Evolutionary conservation across 1,284 basidiomycete species (phyloP), one percentile per base, ranked within the genome.

Genomic region (Calocybe gambosa): DNA sequence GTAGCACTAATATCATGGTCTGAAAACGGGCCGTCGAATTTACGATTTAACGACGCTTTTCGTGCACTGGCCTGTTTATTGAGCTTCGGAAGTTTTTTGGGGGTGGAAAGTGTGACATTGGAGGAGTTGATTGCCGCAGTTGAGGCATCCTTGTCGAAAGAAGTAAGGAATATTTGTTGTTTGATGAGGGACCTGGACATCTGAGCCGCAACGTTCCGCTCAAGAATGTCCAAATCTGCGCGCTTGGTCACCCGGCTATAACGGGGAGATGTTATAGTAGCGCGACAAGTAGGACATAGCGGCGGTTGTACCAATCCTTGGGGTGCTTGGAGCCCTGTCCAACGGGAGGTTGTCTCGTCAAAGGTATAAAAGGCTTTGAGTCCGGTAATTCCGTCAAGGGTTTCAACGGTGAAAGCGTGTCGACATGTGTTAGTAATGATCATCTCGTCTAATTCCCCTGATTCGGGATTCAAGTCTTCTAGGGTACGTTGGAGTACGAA

Each of bases 331-430:
- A 75, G 61, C 0, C 65, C 68, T 6, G 58, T 31, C 72, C 75
- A 84, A 16, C 49, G 59, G 0, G 68, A 71, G 9, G 63, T 45
- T 0, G 31, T 41, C 6, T 59, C 54, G 1, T 56, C 54, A 26
- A 58, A 54, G 1, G 49, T 53, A 57, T 88, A 89, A 55, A 75
- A 84, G 1, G 75, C 68, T 0, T 50, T 46, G 60, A 88, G 71
- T 2, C 63, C 57, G 49, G 77, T 78, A 40, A 72, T 64, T 0
- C 80, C 81, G 49, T 89, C 85, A 15, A 89, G 67, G 0, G 82
- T 82, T 57, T 85, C 82, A 4, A 85, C 76, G 0, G 85, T 86
- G 60, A 88, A 88, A 0, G 74, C 62, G 56, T 89, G 85, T 0
- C 74, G 55, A 54, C 85, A 89, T 13, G 64, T 65, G 18, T 85